These are phyloP conservation scores for Malus fusca DNA, from an alignment of 306 rosid genomes.

Conservation along the genomic window DNA sequence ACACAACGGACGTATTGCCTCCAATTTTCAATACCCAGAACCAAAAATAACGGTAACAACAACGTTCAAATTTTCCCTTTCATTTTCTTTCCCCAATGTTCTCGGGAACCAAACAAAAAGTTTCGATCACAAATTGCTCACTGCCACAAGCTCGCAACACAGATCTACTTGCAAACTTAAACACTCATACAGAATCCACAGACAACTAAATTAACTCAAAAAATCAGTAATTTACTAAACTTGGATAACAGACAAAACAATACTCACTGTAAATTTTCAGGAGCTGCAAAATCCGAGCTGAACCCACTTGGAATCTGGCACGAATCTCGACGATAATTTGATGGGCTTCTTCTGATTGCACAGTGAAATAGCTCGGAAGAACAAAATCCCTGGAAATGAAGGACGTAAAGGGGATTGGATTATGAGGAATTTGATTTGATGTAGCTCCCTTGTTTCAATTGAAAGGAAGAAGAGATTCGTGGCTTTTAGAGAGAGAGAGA, in stretches of 20 bases:
- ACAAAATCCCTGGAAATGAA: slow-evolving; percentile 28
- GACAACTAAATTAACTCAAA: slow-evolving; percentile 24
- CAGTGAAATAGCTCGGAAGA: slow-evolving; percentile 4
- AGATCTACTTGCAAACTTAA: slow-evolving; percentile 53
- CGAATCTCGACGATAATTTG: slow-evolving; percentile 44
- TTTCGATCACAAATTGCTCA: slow-evolving; percentile 26
- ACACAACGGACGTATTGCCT: slow-evolving; percentile 13
- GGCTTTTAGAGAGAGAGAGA: slow-evolving; percentile 31
- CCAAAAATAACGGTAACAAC: slow-evolving; percentile 14
- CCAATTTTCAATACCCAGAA: slow-evolving; percentile 20
- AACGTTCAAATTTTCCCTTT: slow-evolving; percentile 21
- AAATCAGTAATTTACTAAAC: slow-evolving; percentile 27
- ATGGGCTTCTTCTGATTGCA: slow-evolving; percentile 18
- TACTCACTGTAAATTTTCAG: slow-evolving; percentile 39
- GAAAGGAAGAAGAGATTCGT: slow-evolving; percentile 48
- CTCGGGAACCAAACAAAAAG: slow-evolving; percentile 24
- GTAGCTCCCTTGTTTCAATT: slow-evolving; percentile 32
- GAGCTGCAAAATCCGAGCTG: slow-evolving; percentile 43
- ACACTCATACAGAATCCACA: slow-evolving; percentile 10
- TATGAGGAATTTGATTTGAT: slow-evolving; percentile 33
- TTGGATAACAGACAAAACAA: slow-evolving; percentile 20
- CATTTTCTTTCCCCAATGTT: slow-evolving; percentile 16
- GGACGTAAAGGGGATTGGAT: slow-evolving; percentile 35
- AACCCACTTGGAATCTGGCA: slow-evolving; percentile 27
- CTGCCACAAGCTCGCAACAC: slow-evolving; percentile 29